Base-by-base conservation (phyloP, 257 asterid genomes). In the Rubia yunnanensis region DNA sequence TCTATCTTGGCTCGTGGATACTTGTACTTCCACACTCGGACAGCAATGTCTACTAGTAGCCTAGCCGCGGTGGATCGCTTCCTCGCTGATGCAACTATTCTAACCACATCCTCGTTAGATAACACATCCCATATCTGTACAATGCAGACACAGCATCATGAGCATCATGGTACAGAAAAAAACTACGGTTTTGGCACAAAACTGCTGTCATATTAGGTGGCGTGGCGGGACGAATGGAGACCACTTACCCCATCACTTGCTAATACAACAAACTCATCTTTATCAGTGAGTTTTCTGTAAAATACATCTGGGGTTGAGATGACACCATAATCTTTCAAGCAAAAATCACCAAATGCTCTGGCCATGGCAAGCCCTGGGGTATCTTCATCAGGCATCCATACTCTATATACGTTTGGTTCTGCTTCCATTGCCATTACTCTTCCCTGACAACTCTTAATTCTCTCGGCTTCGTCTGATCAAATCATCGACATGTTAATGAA, bases 351-450 rank as follows among this genome's bases (percentile, higher is more conserved):
- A 59, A 91, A 91, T 35, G 96, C 94, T 54, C 96, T 77, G 1
- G 98, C 86, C 98, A 91, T 91, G 71, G 96, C 98, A 52, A 91
- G 83, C 22, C 98, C 98, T 0, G 98, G 98, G 76, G 91, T 85
- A 68, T 88, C 95, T 78, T 85, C 84, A 56, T 88, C 77, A 13
- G 98, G 98, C 96, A 91, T 86, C 98, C 98, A 91, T 27, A 91
- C 74, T 64, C 95, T 70, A 64, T 73, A 88, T 50, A 88, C 87
- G 54, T 70, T 82, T 41, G 96, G 95, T 74, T 91, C 98, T 78
- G 76, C 83, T 41, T 82, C 90, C 88, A 89, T 86, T 5, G 98
- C 89, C 79, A 85, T 75, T 2, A 91, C 89, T 74, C 98, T 73
- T 24, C 98, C 98, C 70, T 79, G 74, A 60, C 85, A 38, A 9